Conservation (phyloP, 208 protist genomes). For the Leishmania major region DNA sequence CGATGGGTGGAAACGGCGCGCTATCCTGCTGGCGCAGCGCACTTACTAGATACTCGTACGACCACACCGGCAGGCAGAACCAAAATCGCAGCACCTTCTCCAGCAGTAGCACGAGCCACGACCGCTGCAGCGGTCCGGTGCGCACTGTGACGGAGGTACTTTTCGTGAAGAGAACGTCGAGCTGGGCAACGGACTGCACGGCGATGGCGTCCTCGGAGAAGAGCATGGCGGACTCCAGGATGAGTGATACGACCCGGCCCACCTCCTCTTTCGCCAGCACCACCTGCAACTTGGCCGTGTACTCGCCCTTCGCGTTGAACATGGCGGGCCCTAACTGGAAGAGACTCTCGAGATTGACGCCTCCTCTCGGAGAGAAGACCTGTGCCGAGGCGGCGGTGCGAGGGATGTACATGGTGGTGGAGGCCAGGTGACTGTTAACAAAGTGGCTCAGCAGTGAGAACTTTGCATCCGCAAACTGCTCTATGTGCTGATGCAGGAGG, state of each 20-base stretch:
- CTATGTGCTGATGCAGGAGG: conserved; percentile 16
- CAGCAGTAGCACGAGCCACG: conserved; percentile 17
- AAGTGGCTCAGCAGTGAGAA: conserved; percentile 61
- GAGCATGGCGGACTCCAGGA: conserved; percentile 63
- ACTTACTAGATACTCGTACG: conserved; percentile 27
- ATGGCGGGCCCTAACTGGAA: conserved; percentile 55
- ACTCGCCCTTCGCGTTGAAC: conserved; percentile 65
- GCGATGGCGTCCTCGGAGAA: conserved; percentile 47
- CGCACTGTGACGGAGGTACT: conserved; percentile 47
- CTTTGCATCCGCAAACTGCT: conserved; percentile 40
- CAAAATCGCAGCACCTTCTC: conserved; percentile 19
- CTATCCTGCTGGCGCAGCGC: conserved; percentile 25
- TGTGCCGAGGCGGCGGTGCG: conserved; percentile 27
- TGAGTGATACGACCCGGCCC: conserved; percentile 50
- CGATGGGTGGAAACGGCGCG: conserved; percentile 47
- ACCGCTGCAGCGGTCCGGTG: conserved; percentile 29
- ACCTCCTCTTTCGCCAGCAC: conserved; percentile 59
- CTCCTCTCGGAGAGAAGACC: conserved; percentile 55
- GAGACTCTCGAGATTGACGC: conserved; percentile 57
- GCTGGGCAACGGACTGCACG: conserved; percentile 35
- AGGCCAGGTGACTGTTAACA: conserved; percentile 55
- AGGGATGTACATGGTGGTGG: conserved; percentile 67
- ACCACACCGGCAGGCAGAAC: conserved; percentile 42
- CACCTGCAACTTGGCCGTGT: conserved; percentile 59
- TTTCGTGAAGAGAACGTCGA: conserved; percentile 60